phyloP scores from a whole-genome alignment of 1,284 basidiomycete genomes.

The Cystobasidium slooffiae region DNA sequence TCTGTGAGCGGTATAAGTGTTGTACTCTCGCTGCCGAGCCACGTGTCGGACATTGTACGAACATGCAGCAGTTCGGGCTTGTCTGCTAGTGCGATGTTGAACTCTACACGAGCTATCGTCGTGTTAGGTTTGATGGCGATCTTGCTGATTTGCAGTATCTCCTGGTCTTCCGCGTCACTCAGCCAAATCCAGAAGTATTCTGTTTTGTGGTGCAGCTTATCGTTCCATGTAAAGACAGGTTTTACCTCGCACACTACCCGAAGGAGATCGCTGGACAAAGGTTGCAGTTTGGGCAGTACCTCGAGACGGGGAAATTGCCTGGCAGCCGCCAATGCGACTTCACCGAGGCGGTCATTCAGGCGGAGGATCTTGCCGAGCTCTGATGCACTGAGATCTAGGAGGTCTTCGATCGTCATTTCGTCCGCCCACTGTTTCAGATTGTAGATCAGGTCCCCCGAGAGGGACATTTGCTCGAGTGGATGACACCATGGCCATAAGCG shows the following conservation, averaged over 20 bases:
- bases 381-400: constrained; percentile 72
- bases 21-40: constrained; percentile 89
- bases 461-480: constrained; percentile 75
- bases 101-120: constrained; percentile 70
- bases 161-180: constrained; percentile 77
- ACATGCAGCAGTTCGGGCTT: constrained; percentile 69
- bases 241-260: constrained; percentile 69
- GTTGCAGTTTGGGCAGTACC: constrained; percentile 72
- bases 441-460: constrained; percentile 80
- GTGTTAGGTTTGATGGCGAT: constrained; percentile 72
- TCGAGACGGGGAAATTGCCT: constrained; percentile 79
- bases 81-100: constrained; percentile 69
- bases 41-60: constrained; percentile 84
- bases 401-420: constrained; percentile 76
- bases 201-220: constrained; percentile 71
- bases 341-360: constrained; percentile 83
- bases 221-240: constrained; percentile 77
- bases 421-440: constrained; percentile 81
- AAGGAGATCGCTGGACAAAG: constrained; percentile 81
- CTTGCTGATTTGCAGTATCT: constrained; percentile 82
- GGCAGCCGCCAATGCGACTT: constrained; percentile 77
- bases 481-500: constrained; percentile 96
- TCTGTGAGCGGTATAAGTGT: constrained; percentile 68
- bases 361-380: constrained; percentile 84
- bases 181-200: constrained; percentile 98